Conservation (phyloP, 805 yeast species). For the Wickerhamomyces alni region DNA sequence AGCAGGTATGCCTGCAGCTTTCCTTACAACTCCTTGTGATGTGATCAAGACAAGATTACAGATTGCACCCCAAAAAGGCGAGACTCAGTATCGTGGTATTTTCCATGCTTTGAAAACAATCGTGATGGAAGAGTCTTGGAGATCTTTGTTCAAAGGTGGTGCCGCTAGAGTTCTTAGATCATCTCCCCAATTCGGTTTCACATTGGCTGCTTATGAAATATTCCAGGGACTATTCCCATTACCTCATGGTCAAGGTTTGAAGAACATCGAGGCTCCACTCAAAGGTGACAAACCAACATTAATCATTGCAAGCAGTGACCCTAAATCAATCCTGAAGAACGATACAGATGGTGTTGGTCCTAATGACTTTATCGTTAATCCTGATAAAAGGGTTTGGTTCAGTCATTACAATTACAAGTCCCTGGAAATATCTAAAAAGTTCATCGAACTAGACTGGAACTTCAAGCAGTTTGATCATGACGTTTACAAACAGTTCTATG, state of each 20-base stretch:
- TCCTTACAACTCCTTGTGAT: constrained; percentile 93
- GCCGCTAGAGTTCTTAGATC: constrained; percentile 91
- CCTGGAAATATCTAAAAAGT: constrained; percentile 53
- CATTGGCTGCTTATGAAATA: constrained; percentile 93
- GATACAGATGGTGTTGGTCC: constrained; percentile 6
- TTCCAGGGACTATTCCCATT: constrained; percentile 77
- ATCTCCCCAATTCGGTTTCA: constrained; percentile 96
- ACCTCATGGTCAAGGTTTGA: constrained; percentile 25
- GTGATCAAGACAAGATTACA: constrained; percentile 94
- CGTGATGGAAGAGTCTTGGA: constrained; percentile 72
- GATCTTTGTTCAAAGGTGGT: constrained; percentile 94
- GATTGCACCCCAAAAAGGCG: constrained; percentile 73
- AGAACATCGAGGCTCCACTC: constrained; percentile 18
- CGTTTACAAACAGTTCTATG: constrained; percentile 36
- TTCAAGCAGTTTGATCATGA: constrained; percentile 49
- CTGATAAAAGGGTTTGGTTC: constrained; percentile 37
- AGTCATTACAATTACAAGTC: constrained; percentile 45
- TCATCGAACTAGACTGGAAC: constrained; percentile 57
- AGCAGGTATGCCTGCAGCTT: constrained; percentile 98
- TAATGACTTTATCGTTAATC: constrained; percentile 30
- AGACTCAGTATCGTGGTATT: constrained; percentile 70
- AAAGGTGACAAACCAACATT: constrained; percentile 15
- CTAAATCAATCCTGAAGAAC: constrained; percentile 4
- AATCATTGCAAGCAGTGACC: constrained; percentile 3
- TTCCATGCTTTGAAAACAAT: constrained; percentile 72